These are phyloP conservation scores for Cercospora citrullina DNA, from an alignment of 2,329 filamentous ascomycete species.

Conservation along the genomic window DNA sequence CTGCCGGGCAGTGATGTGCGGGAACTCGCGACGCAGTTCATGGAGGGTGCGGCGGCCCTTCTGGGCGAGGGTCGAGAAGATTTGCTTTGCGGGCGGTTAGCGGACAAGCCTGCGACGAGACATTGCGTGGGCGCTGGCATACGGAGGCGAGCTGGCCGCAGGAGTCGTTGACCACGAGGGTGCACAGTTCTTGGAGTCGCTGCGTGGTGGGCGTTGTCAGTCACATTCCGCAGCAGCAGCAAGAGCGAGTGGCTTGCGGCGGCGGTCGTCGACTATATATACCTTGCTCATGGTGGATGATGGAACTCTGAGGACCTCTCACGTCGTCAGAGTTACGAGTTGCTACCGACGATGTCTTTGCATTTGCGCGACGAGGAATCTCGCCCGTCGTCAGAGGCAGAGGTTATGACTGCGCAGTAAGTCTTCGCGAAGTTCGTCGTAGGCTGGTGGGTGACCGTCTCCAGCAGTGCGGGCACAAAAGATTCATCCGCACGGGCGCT, in stretches of 20 bases:
- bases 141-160: constrained; percentile 92
- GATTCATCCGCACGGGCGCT: constrained; percentile 4
- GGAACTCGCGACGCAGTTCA: constrained; percentile 66
- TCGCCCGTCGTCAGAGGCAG: neutral
- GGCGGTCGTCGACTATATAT: constrained; percentile 10
- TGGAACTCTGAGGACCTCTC: constrained; percentile 41
- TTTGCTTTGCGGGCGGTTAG: constrained; percentile 60
- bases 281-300: constrained; percentile 19
- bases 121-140: constrained; percentile 44
- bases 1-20: constrained; percentile 70
- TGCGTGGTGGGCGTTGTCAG: constrained; percentile 49
- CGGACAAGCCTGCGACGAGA: constrained; percentile 4
- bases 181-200: constrained; percentile 82
- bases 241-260: neutral
- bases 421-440: constrained; percentile 1
- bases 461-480: constrained; percentile 9
- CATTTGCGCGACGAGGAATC: constrained; percentile 29
- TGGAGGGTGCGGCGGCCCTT: constrained; percentile 73
- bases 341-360: constrained; percentile 35
- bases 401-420: neutral
- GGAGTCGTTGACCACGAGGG: constrained; percentile 81
- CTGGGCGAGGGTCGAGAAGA: constrained; percentile 75
- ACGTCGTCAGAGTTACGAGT: constrained; percentile 37
- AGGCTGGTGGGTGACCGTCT: constrained; percentile 4
- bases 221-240: constrained; percentile 19